Evolutionary conservation across 805 yeast genomes (phyloP).

Genomic region (Wickerhamiella nectarea): DNA sequence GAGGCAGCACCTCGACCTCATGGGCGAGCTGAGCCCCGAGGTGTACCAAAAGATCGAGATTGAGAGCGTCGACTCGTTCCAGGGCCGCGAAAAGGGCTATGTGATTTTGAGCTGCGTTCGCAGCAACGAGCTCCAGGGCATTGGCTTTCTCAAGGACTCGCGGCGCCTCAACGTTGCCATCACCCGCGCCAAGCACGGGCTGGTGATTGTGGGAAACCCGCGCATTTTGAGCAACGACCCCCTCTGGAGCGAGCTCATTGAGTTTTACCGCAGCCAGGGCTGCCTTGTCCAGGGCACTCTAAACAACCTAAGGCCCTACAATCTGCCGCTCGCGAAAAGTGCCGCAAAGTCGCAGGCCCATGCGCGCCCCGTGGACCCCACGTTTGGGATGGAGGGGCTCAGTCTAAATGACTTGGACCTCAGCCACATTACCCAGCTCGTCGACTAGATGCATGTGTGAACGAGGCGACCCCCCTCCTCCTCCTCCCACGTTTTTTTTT

Average conservation of each 20-base stretch:
- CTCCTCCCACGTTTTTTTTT: neutral
- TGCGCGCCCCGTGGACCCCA: too few species aligned
- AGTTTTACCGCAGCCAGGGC: slow-evolving; percentile 70
- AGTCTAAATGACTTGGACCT: slow-evolving; percentile 7
- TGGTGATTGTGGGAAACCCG: slow-evolving; percentile 75
- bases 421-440: slow-evolving; percentile 9
- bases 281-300: slow-evolving; percentile 84
- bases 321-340: slow-evolving; percentile 1
- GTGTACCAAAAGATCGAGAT: slow-evolving; percentile 66
- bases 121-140: slow-evolving; percentile 56
- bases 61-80: slow-evolving; percentile 91
- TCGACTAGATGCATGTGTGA: neutral
- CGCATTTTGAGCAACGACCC: slow-evolving; percentile 53
- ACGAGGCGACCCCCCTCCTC: neutral
- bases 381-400: neutral
- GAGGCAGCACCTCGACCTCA: slow-evolving; percentile 60
- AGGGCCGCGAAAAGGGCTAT: slow-evolving; percentile 78
- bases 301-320: slow-evolving; percentile 37
- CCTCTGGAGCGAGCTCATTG: slow-evolving; percentile 65
- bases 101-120: slow-evolving; percentile 71
- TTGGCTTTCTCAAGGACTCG: slow-evolving; percentile 76
- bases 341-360: neutral
- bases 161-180: slow-evolving; percentile 80
- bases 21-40: slow-evolving; percentile 52
- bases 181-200: slow-evolving; percentile 75